Conservation (phyloP, 2,329 filamentous ascomycete genomes). For the Zalaria sp. region DNA sequence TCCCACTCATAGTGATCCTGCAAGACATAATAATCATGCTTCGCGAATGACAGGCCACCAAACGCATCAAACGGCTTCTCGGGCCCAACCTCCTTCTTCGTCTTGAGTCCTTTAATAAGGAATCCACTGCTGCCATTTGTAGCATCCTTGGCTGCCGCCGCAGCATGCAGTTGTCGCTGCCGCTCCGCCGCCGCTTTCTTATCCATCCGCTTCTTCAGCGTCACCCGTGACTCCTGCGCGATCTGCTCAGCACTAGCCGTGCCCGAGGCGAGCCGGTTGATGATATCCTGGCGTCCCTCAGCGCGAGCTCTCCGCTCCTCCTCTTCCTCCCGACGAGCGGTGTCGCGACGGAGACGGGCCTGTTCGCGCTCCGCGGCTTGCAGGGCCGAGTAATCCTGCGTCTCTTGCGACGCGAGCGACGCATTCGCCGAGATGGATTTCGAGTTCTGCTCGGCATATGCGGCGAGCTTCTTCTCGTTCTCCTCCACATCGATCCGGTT, state of each 20-base stretch:
- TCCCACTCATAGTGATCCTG: conserved; percentile 60
- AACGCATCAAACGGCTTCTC: conserved; percentile 81
- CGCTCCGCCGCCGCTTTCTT: conserved; percentile 36
- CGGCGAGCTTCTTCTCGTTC: conserved; percentile 43
- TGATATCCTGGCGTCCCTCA: conserved; percentile 52
- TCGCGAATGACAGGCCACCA: conserved; percentile 53
- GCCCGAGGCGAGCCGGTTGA: conserved; percentile 53
- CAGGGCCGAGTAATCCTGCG: conserved; percentile 28
- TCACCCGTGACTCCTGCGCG: conserved; percentile 40
- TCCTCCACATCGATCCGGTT: conserved; percentile 53
- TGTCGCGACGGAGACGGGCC: conserved; percentile 46
- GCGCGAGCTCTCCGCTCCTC: conserved; percentile 52
- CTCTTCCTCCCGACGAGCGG: conserved; percentile 53
- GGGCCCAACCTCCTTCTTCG: conserved; percentile 42
- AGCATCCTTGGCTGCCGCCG: conserved; percentile 21
- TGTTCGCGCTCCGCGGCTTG: conserved; percentile 51
- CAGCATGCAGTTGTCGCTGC: conserved; percentile 27
- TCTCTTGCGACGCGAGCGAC: conserved; percentile 32
- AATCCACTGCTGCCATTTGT: conserved; percentile 25
- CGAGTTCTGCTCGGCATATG: conserved; percentile 63
- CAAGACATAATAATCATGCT: conserved; percentile 54
- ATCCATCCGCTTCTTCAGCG: conserved; percentile 58
- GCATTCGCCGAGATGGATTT: conserved; percentile 38
- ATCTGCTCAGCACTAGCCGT: conserved; percentile 45
- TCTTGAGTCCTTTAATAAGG: conserved; percentile 69